These are phyloP conservation scores for Suhomyces prunicola DNA, from an alignment of 805 yeast genomes.

Conservation along the genomic window DNA sequence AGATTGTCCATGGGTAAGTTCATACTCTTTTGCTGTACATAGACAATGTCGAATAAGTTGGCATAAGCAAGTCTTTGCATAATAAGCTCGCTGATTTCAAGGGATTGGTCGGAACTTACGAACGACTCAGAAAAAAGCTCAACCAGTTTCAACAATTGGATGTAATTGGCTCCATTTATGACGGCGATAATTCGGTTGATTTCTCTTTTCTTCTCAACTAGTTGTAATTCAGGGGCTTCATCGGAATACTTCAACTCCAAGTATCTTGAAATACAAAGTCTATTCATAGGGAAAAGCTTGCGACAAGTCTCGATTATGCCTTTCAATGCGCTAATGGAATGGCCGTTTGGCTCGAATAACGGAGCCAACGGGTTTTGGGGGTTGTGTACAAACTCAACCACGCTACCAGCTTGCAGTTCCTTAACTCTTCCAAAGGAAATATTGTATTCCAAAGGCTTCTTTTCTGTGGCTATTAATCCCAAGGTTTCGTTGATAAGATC, in stretches of 20 bases:
- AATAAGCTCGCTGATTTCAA: slow-evolving; percentile 19
- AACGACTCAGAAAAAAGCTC: slow-evolving; percentile 13
- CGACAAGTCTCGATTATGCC: slow-evolving; percentile 28
- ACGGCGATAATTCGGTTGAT: not conserved
- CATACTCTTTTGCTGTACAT: slow-evolving; percentile 6
- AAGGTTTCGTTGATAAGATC: slow-evolving; percentile 26
- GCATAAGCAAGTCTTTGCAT: slow-evolving; percentile 27
- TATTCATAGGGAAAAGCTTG: slow-evolving; percentile 32
- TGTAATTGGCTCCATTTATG: slow-evolving; percentile 3
- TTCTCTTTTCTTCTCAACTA: slow-evolving; percentile 1
- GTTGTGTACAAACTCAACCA: slow-evolving; percentile 16
- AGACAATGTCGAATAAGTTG: slow-evolving; percentile 25
- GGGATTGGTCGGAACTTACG: slow-evolving; percentile 9
- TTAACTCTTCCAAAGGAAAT: slow-evolving; percentile 1
- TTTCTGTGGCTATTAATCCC: not conserved
- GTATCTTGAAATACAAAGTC: slow-evolving; percentile 29
- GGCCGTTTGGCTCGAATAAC: slow-evolving; percentile 17
- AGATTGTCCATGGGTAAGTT: slow-evolving; percentile 8
- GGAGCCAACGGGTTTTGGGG: slow-evolving; percentile 13
- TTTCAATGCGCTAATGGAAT: slow-evolving; percentile 15
- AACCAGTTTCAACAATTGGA: slow-evolving; percentile 6
- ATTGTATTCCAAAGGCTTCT: not conserved
- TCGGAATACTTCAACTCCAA: slow-evolving; percentile 18
- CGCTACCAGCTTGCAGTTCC: not conserved
- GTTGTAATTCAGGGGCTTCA: not conserved